phyloP scores from a whole-genome alignment of 768 basidiomycete species.

The Pisolithus sp. region DNA sequence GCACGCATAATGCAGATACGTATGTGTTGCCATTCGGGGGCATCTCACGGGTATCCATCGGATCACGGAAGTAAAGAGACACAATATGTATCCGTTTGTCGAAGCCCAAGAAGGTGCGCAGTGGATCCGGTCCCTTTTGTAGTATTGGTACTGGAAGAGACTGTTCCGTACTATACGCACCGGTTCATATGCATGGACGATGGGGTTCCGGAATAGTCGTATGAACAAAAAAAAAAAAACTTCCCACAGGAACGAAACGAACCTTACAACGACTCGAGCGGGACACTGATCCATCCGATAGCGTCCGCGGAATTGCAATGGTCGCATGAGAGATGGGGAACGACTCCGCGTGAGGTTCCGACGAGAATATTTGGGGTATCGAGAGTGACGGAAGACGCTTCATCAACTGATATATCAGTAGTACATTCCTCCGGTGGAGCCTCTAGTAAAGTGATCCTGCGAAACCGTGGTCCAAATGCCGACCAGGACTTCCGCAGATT shows the following conservation, averaged over 20 bases:
- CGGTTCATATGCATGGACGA: background rate
- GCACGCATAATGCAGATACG: conserved; percentile 50
- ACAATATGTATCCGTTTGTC: conserved; percentile 41
- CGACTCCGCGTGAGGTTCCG: conserved; percentile 62
- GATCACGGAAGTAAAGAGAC: conserved; percentile 60
- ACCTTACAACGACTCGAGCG: conserved; percentile 80
- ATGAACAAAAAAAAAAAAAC: background rate
- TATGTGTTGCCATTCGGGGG: conserved; percentile 62
- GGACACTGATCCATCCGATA: conserved; percentile 59
- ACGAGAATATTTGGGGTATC: conserved; percentile 58
- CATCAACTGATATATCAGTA: background rate
- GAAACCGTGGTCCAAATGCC: conserved; percentile 23
- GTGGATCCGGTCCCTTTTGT: conserved; percentile 41
- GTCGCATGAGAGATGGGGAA: conserved; percentile 70
- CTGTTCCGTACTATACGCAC: conserved; percentile 50
- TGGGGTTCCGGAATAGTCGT: background rate
- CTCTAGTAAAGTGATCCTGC: conserved; percentile 15
- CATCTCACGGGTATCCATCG: conserved; percentile 57
- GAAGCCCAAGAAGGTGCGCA: conserved; percentile 66
- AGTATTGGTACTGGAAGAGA: conserved; percentile 61
- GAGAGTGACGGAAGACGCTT: conserved; percentile 29
- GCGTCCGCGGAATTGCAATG: conserved; percentile 41
- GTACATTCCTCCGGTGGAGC: background rate
- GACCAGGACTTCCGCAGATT: conserved; percentile 2
- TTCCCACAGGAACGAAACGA: background rate